Evolutionary conservation across 2,329 filamentous ascomycete genomes (phyloP), one percentile per base, ranked within the genome.

Genomic region (Aspergillus phoenicis): DNA sequence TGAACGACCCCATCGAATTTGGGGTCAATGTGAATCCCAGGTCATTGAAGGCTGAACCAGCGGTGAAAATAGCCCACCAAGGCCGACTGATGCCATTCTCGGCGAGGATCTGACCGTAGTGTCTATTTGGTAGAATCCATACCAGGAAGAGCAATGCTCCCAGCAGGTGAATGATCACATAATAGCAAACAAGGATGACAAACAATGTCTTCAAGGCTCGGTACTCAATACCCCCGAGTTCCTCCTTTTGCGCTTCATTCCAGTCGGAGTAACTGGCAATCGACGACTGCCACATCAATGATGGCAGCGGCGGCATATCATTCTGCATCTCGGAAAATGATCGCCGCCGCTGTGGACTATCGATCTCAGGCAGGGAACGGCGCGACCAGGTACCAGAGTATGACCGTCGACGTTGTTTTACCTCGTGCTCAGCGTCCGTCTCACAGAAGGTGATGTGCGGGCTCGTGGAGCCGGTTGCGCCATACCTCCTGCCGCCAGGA

Each of bases 181-280:
- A 97, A 75, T 97, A 98, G 20, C 78, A 79, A 1, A 89, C 81
- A 15, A 97, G 81, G 43, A 97, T 87, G 39, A 91, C 71, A 2
- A 90, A 89, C 52, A 98, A 79, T 1, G 91, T 90, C 75, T 96
- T 94, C 63, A 98, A 75, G 0, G 93, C 91, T 8, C 94, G 87
- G 71, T 97, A 97, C 75, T 98, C 94, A 64, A 97, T 96, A 8
- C 94, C 94, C 5, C 94, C 94, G 2, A 98, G 80, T 76, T 97
- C 94, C 72, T 97, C 92, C 68, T 93, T 86, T 76, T 98, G 92
- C 64, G 93, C 91, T 65, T 95, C 89, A 0, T 89, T 90, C 66
- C 97, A 98, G 38, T 90, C 88, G 4, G 93, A 97, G 75, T 97
- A 97, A 64, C 94, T 87, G 30, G 90, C 93, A 58, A 96, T 85